A percentile compares a stretch with the other conserved stretches of the same genome.
These are phyloP conservation scores for Tylopilus cervinicoccineus DNA, from an alignment of 768 basidiomycete genomes.

Conservation along the genomic window DNA sequence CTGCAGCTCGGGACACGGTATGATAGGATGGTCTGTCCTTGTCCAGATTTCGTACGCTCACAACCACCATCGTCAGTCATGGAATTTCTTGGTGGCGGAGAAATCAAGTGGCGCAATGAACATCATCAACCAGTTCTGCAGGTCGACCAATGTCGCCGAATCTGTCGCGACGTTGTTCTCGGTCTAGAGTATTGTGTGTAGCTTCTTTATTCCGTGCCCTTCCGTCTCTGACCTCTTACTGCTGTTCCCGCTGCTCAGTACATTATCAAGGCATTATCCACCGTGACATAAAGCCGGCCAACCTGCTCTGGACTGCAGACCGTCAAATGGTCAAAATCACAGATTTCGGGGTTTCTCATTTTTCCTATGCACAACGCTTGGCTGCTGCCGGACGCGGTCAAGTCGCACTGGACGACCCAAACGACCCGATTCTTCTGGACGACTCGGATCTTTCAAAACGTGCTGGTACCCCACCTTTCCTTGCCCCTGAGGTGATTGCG, in stretches of 20 bases:
- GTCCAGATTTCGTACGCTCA: constrained; percentile 19
- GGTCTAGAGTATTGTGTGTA: constrained; percentile 92
- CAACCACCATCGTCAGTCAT: constrained; percentile 55
- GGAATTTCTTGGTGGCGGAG: constrained; percentile 94
- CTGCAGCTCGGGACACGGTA: constrained; percentile 29
- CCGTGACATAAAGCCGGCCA: constrained; percentile 98
- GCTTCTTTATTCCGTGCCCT: constrained; percentile 8
- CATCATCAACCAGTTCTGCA: constrained; percentile 69
- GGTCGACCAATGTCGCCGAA: constrained; percentile 78
- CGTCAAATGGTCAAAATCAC: constrained; percentile 91
- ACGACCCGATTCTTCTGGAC: constrained; percentile 69
- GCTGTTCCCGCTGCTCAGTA: constrained; percentile 45
- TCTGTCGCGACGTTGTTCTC: constrained; percentile 89
- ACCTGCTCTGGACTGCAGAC: constrained; percentile 87
- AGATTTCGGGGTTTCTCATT: constrained; percentile 97
- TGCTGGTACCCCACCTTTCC: constrained; percentile 93
- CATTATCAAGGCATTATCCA: constrained; percentile 98
- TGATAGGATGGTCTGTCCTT: constrained; percentile 22
- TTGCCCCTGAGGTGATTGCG: constrained; percentile 91
- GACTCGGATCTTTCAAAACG: constrained; percentile 86
- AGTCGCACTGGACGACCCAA: constrained; percentile 38
- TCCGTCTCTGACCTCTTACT: constrained; percentile 2
- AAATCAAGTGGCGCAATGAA: constrained; percentile 82
- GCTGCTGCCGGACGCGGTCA: constrained; percentile 51
- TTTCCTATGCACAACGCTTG: constrained; percentile 83